These are phyloP conservation scores for Colletotrichum liriopes DNA, from an alignment of 2,329 filamentous ascomycete species.

Conservation along the genomic window DNA sequence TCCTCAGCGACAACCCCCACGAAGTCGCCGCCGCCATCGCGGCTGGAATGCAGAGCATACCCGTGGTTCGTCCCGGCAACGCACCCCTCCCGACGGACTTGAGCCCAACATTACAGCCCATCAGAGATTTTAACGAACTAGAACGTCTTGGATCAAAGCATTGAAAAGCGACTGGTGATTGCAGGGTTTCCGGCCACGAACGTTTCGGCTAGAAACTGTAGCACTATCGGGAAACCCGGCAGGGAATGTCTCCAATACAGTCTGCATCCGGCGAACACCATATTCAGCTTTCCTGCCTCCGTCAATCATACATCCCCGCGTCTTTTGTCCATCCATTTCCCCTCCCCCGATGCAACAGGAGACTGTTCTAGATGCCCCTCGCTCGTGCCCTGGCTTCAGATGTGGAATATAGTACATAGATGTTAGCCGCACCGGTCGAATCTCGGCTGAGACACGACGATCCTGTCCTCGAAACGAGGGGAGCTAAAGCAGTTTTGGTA, in stretches of 20 bases:
- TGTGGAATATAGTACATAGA: neutral
- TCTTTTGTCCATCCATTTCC: conserved; percentile 3
- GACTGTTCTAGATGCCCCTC: conserved; percentile 24
- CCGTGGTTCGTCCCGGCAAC: conserved; percentile 81
- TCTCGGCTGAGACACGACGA: neutral
- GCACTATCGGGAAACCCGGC: conserved; percentile 23
- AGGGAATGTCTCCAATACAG: conserved; percentile 33
- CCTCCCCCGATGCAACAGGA: conserved; percentile 1
- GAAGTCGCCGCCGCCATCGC: conserved; percentile 75
- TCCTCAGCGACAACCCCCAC: conserved; percentile 84
- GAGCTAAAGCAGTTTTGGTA: neutral
- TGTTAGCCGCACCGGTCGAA: neutral
- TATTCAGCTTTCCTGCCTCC: conserved; percentile 35
- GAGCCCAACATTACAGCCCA: conserved; percentile 52
- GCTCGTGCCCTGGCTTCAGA: neutral
- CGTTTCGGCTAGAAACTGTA: conserved; percentile 22
- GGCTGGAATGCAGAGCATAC: conserved; percentile 75
- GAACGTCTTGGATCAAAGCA: conserved; percentile 24
- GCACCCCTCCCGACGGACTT: conserved; percentile 70
- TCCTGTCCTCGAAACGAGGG: neutral
- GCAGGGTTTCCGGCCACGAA: conserved; percentile 10
- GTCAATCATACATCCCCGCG: conserved; percentile 16
- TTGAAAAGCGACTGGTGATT: conserved; percentile 13
- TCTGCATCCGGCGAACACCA: conserved; percentile 37
- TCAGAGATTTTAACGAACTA: conserved; percentile 53